Base-by-base conservation (phyloP, 2,329 filamentous ascomycete species). In the Parascedosporium putredinis region DNA sequence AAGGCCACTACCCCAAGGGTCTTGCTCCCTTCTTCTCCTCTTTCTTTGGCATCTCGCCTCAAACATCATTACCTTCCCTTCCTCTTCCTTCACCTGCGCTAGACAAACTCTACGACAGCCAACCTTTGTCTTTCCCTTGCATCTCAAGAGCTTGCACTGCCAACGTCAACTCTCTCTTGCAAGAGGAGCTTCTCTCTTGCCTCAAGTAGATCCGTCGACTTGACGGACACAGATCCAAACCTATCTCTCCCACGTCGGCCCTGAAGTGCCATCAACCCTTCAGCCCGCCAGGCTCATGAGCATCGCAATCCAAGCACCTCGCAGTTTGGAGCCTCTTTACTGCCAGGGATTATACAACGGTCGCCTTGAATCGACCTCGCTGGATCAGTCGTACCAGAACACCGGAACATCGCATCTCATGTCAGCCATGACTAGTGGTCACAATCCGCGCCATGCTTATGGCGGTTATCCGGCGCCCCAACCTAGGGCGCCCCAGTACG, bases 261-360 rank as follows among this genome's bases (percentile, higher is more conserved):
- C 45, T 29, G 24, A 49, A 49, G 47, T 49, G 47, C 34, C 47
- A 42, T 42, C 34, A 38, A 49, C 34, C 16, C 47, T 31, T 29
- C 42, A 36, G 16, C 16, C 7, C 18, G 18, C 36, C n/a, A 29
- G 38, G 47, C 47, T 38, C 22, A 49, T 49, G 47, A 49, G 47
- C 47, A 49, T 49, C 47, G 47, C 47, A 49, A 49, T 49, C 24
- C 47, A 49, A 31, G 23, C 47, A 43, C 47, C 47, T 42, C 47
- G 47, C 47, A 49, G 47, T 49, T 49, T 49, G 47, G 47, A 49
- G 23, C 47, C 47, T 49, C 47, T 49, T 43, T 49, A 49, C 47
- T 42, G 47, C 47, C 47, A 49, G 47, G 47, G 47, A 16, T 22
- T 49, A 24, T 49, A 49, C 47, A 42, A 25, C 47, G 27, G 36